Evolutionary conservation across 1,139 yeast species (phyloP), one percentile per base, ranked within the genome.

Genomic region (Lodderomyces margitis): DNA sequence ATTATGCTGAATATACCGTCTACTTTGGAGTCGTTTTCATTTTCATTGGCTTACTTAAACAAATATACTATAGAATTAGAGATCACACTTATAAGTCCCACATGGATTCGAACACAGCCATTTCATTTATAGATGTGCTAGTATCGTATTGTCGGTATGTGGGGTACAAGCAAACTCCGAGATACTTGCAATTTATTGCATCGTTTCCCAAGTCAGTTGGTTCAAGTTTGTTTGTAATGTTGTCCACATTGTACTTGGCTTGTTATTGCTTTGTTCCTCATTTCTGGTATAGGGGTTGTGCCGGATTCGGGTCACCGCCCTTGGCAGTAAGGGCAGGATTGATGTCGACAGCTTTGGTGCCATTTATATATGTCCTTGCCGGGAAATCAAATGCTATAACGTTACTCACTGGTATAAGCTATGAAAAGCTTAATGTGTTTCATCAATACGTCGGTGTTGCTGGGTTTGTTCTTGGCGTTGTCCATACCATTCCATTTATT

Each of bases 261-360:
- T 69, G 78, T 41, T 74, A 70, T 53, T 59, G 74, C 37, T 57
- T 70, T 20, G 61, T 66, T 1, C 86, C 85, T 4, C 80, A 74
- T 44, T 68, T 68, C 42, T 80, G 78, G 74, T 76, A 75, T 51
- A 60, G 85, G 48, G 76, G 64, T 0, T 81, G 87, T 55, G 40
- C 59, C 5, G 79, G 78, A 0, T 80, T 80, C 57, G 87, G 86
- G 1, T 68, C 82, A 1, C 83, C 86, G n/a, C 86, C 86, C n/a
- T 49, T 79, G 37, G 80, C 79, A 0, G 72, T 76, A 1, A 58
- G 83, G 41, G 64, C 81, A 1, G 83, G 83, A 2, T 46, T 76
- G 30, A 70, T 75, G 70, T 70, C 80, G 4, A 63, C 74, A 20
- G 81, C 82, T 0, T 61, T 78, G 42, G 65, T 76, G 3, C 83